These are phyloP conservation scores for Asclepias syriaca DNA, from an alignment of 257 asterid genomes.

Conservation along the genomic window DNA sequence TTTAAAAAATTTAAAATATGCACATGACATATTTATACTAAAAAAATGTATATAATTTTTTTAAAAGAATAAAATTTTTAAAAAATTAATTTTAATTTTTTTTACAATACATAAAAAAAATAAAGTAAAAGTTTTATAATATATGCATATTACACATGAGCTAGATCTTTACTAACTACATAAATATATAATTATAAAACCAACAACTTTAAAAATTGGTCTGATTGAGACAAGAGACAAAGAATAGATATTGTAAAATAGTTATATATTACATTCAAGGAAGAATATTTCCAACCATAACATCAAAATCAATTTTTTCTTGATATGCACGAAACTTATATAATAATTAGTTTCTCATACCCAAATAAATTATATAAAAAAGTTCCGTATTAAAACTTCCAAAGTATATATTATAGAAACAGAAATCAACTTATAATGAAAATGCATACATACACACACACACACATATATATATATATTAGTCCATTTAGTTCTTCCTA, in stretches of 20 bases:
- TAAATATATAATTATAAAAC: background rate
- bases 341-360: background rate
- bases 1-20: too few species aligned
- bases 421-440: background rate
- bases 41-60: too few species aligned
- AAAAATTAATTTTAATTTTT: background rate
- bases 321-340: conserved; percentile 5
- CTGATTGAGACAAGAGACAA: conserved; percentile 7
- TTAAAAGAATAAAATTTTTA: too few species aligned
- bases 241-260: background rate
- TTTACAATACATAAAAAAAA: too few species aligned
- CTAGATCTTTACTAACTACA: too few species aligned
- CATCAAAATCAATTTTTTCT: conserved; percentile 12
- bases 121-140: too few species aligned
- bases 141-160: too few species aligned
- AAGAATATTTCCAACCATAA: background rate
- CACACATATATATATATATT: too few species aligned
- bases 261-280: background rate
- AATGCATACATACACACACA: background rate
- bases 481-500: too few species aligned
- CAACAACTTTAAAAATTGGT: background rate
- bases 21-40: too few species aligned
- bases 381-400: conserved; percentile 5
- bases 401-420: background rate
- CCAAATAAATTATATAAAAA: background rate